phyloP scores from a whole-genome alignment of 2,329 filamentous ascomycete genomes.

The Tolypocladium amazonense region DNA sequence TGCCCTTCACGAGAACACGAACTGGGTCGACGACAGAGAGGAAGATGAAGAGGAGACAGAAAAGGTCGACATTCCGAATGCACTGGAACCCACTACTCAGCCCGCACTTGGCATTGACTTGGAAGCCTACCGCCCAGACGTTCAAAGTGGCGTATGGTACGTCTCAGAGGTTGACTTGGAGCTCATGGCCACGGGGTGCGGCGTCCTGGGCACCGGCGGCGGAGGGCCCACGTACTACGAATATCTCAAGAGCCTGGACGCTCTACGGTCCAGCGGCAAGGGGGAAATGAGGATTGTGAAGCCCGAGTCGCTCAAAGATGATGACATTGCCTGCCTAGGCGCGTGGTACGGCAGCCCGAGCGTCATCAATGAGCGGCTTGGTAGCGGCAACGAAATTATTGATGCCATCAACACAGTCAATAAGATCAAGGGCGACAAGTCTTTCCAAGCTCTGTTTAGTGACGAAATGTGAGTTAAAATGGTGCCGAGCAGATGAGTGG shows the following conservation, averaged over 20 bases:
- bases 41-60: conserved; percentile 14
- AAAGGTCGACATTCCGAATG: conserved; percentile 17
- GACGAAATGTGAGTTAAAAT: conserved; percentile 25
- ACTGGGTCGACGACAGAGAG: background rate
- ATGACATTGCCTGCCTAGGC: conserved; percentile 28
- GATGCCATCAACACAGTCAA: conserved; percentile 24
- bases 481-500: background rate
- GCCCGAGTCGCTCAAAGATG: conserved; percentile 23
- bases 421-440: conserved; percentile 18
- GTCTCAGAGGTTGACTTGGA: conserved; percentile 25
- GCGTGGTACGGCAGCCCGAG: conserved; percentile 34
- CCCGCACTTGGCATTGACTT: conserved; percentile 20
- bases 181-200: conserved; percentile 23
- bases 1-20: conserved; percentile 5
- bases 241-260: conserved; percentile 30
- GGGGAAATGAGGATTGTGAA: conserved; percentile 29
- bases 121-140: conserved; percentile 17
- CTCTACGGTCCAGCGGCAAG: conserved; percentile 19
- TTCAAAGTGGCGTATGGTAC: conserved; percentile 21
- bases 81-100: conserved; percentile 17
- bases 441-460: conserved; percentile 21
- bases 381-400: conserved; percentile 24
- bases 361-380: conserved; percentile 26
- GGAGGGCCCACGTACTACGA: conserved; percentile 28
- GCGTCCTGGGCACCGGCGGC: conserved; percentile 25